A percentile compares a stretch with the other conserved stretches of the same genome.
These are phyloP conservation scores for Penicillium waksmanii DNA, from an alignment of 495 filamentous ascomycete species.

Conservation along the genomic window DNA sequence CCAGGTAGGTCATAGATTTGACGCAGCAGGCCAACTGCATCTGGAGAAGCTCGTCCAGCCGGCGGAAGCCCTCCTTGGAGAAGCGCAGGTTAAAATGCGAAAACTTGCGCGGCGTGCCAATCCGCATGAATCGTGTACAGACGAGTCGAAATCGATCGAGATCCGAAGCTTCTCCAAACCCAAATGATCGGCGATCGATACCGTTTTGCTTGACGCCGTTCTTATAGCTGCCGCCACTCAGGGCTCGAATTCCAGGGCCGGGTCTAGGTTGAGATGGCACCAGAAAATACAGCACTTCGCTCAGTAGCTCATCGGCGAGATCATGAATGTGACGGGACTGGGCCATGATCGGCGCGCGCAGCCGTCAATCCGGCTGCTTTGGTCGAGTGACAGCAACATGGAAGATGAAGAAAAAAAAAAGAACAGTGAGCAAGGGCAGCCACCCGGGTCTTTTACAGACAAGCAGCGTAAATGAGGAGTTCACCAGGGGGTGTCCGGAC, in stretches of 20 bases:
- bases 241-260: background rate
- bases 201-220: slow-evolving; percentile 7
- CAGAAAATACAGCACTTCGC: slow-evolving; percentile 52
- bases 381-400: slow-evolving; percentile 42
- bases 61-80: slow-evolving; percentile 58
- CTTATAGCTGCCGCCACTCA: slow-evolving; percentile 10
- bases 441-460: slow-evolving; percentile 14
- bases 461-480: slow-evolving; percentile 1
- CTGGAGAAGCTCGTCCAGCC: slow-evolving; percentile 52
- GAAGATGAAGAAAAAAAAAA: slow-evolving; percentile 27
- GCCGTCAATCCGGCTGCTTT: slow-evolving; percentile 44
- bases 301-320: slow-evolving; percentile 65
- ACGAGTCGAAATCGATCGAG: slow-evolving; percentile 59
- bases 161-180: slow-evolving; percentile 40
- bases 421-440: slow-evolving; percentile 7
- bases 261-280: slow-evolving; percentile 21
- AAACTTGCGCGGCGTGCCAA: slow-evolving; percentile 64
- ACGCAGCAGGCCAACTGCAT: slow-evolving; percentile 64
- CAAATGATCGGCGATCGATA: slow-evolving; percentile 7
- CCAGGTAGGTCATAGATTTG: slow-evolving; percentile 71
- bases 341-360: slow-evolving; percentile 44
- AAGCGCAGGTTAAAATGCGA: slow-evolving; percentile 63
- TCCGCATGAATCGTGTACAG: slow-evolving; percentile 63
- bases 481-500: slow-evolving; percentile 12
- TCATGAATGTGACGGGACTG: slow-evolving; percentile 46